These are phyloP conservation scores for Diaporthe ampelina DNA, from an alignment of 2,329 filamentous ascomycete genomes.

Conservation along the genomic window DNA sequence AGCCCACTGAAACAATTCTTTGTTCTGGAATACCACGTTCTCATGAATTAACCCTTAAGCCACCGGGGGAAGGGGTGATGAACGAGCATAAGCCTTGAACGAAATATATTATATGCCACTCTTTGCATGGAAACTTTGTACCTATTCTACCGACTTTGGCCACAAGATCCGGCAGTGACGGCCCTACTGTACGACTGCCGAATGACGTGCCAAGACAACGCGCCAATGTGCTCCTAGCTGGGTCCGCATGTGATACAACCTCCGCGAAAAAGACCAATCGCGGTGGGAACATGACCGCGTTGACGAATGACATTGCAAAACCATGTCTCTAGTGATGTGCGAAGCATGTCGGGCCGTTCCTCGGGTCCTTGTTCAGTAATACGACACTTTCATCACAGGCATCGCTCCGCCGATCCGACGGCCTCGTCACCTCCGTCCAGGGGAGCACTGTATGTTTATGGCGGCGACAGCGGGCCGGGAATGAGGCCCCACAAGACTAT, in stretches of 20 bases:
- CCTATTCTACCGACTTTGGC: neutral
- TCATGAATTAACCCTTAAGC: neutral
- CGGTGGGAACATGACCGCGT: neutral
- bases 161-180: neutral
- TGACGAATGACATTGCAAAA: neutral
- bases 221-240: neutral
- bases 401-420: neutral
- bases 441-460: neutral
- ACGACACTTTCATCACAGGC: neutral
- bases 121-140: neutral
- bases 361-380: neutral
- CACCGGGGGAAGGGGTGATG: neutral
- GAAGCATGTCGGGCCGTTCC: neutral
- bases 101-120: neutral
- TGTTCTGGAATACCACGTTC: too few relatives aligned
- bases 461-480: neutral
- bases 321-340: neutral
- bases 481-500: too few relatives aligned
- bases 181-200: neutral
- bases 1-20: neutral
- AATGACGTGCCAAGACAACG: neutral
- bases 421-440: neutral
- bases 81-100: slow-evolving; percentile 9
- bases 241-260: slow-evolving; percentile 5
- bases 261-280: neutral